Evolutionary conservation across 148 eudicot species (phyloP).

Genomic region (Amaranthus hypochondriacus): DNA sequence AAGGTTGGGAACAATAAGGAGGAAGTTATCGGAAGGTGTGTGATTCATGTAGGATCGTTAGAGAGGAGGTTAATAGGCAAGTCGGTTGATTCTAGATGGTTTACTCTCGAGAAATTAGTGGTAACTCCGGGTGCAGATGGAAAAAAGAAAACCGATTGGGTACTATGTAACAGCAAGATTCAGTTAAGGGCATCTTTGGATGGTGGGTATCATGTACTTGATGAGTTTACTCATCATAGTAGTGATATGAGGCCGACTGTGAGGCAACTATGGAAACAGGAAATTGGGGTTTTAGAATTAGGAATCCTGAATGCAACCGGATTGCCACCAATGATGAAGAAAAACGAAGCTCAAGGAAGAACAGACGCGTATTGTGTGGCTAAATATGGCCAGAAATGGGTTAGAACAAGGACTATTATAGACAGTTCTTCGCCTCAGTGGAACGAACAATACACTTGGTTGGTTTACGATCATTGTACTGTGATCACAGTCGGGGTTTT

Average conservation of each 20-base stretch:
- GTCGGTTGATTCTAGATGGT: constrained; percentile 34
- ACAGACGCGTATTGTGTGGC: constrained; percentile 47
- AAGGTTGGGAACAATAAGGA: constrained; percentile 29
- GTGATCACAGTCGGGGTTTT: constrained; percentile 36
- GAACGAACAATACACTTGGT: constrained; percentile 48
- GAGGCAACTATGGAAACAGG: constrained; percentile 37
- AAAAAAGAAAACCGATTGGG: not conserved
- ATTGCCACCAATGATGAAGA: constrained; percentile 30
- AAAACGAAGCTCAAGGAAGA: constrained; percentile 15
- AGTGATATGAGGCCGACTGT: constrained; percentile 42
- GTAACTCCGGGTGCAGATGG: constrained; percentile 3
- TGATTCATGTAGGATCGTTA: constrained; percentile 20
- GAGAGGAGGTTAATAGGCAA: constrained; percentile 28
- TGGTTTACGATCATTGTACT: constrained; percentile 43
- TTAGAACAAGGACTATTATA: constrained; percentile 34
- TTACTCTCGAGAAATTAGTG: constrained; percentile 18
- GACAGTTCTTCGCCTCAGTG: constrained; percentile 37
- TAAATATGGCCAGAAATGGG: constrained; percentile 45
- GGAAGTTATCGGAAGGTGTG: constrained; percentile 35
- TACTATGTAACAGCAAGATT: constrained; percentile 25
- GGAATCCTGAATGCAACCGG: constrained; percentile 34
- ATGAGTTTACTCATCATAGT: constrained; percentile 28
- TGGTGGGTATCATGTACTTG: constrained; percentile 43
- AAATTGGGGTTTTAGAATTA: constrained; percentile 30
- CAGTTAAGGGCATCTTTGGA: constrained; percentile 35